Evolutionary conservation across 2,329 filamentous ascomycete species (phyloP).

Genomic region (Spiromastix sp.): DNA sequence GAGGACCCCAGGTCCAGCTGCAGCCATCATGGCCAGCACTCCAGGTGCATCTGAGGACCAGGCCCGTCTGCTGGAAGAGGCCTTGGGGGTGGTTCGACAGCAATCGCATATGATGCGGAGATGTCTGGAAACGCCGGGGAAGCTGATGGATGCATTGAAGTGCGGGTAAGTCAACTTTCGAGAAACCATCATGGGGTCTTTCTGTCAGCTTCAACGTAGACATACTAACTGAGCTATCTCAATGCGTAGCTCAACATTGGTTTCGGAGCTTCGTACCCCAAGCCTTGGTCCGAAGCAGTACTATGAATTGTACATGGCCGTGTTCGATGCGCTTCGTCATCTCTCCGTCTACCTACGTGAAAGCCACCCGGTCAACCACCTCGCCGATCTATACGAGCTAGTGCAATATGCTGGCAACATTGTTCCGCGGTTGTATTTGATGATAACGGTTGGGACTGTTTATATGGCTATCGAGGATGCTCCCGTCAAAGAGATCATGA

Average conservation of each 20-base stretch:
- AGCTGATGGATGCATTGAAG: conserved; percentile 99
- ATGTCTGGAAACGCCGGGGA: conserved; percentile 91
- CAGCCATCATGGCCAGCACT: conserved; percentile 36
- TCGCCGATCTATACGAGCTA: conserved; percentile 94
- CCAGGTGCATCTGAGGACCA: conserved; percentile 64
- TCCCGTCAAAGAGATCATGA: conserved; percentile 99
- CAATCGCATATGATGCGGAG: conserved; percentile 96
- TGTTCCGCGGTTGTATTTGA: conserved; percentile 88
- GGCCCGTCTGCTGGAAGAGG: conserved; percentile 93
- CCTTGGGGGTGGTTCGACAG: conserved; percentile 88
- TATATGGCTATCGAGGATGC: conserved; percentile 99
- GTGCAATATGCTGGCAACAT: conserved; percentile 99
- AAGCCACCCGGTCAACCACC: conserved; percentile 93
- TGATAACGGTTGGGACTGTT: conserved; percentile 98
- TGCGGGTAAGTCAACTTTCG: conserved; percentile 65
- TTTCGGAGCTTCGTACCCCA: conserved; percentile 95
- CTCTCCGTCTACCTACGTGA: conserved; percentile 94
- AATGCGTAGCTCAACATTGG: conserved; percentile 71
- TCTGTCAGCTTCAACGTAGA: conserved; percentile 1
- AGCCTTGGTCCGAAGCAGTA: conserved; percentile 98
- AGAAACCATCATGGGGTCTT: not conserved
- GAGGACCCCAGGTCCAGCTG: conserved; percentile 15
- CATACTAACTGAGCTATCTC: conserved; percentile 6
- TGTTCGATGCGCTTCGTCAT: conserved; percentile 95
- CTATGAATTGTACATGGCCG: conserved; percentile 98